Evolutionary conservation across 1,284 basidiomycete genomes (phyloP), one percentile per base, ranked within the genome.

Genomic region (Irpex sp.): DNA sequence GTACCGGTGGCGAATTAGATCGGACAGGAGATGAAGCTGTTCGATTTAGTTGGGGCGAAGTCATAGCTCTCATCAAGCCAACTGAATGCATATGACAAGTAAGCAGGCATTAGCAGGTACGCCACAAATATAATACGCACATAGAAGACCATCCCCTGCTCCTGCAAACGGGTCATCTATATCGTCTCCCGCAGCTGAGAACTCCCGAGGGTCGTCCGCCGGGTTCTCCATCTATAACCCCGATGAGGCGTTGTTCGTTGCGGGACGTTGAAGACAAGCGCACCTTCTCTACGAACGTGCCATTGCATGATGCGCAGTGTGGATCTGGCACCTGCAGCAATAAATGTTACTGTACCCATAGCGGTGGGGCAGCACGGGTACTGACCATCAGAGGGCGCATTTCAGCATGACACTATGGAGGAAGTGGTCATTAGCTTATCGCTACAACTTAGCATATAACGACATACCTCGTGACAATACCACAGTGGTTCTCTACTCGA

Each of bases 331-430:
- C 82, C 90, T 91, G 69, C 51, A 52, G 48, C 48, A 51, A 51
- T 26, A 37, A 56, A 36, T 15, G 64, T 69, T 58, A 69, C 38
- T 60, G 34, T 51, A 63, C 58, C 19, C 21, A 60, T 51, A 17
- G 47, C 44, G 55, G 31, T 49, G 15, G 31, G 31, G 26, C 17
- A 36, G 15, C 40, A 57, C 5, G 58, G 15, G 5, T 58, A 75
- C 82, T 60, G 66, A 91, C 91, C 91, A 92, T 92, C 58, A 92
- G 74, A 1, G 91, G 91, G 59, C 85, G 77, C 88, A 91, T 93
- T 76, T 93, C 91, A 64, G 87, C 82, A 73, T 86, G 81, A 70
- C 91, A 93, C 91, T 91, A 70, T 11, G 60, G 58, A 58, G 13
- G 5, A 34, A 31, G 54, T 65, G 62, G 21, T 60, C 38, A 63